Evolutionary conservation across 768 basidiomycete genomes (phyloP), one percentile per base, ranked within the genome.

Genomic region (Phaeotremella skinneri): DNA sequence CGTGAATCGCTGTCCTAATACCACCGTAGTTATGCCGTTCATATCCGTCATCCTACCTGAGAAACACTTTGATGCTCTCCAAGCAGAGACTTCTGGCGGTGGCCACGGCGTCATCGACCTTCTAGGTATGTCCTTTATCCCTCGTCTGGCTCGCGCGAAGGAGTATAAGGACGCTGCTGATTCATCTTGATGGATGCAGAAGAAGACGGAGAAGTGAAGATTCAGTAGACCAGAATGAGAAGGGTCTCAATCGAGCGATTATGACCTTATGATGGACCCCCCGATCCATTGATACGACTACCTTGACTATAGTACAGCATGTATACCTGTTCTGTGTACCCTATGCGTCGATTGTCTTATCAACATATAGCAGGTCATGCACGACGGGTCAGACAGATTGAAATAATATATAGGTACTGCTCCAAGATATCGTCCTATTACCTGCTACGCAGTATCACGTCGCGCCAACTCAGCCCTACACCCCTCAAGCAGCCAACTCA

Each of bases 381-480:
- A 39, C n/a, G 37, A 39, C 9, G n/a, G 9, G 37, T 9, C n/a
- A 39, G n/a, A n/a, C n/a, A 39, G n/a, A 39, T 39, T n/a, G 37
- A 9, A 39, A 9, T n/a, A 39, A 37, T 7, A 37, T 37, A 37
- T 37, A 37, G 7, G 34, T n/a, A n/a, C n/a, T n/a, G n/a, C n/a
- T n/a, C n/a, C n/a, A n/a, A 37, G 9, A 37, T 7, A 37, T 37
- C 34, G 17, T 17, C 34, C 34, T 7, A 7, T 17, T 17, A 37
- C 7, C 21, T 21, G 7, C 43, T 21, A 14, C 43, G 23, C 7
- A 45, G 6, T 23, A 13, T 45, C 43, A n/a, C n/a, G n/a, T n/a
- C n/a, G n/a, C n/a, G 42, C 82, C 45, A 91, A 69, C 74, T 94
- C 91, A 74, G 81, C 85, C 73, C 90, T 87, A 29, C 90, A 63